Conservation (phyloP, 192 early-diverging fungal species). For the Coemansia sp. region DNA sequence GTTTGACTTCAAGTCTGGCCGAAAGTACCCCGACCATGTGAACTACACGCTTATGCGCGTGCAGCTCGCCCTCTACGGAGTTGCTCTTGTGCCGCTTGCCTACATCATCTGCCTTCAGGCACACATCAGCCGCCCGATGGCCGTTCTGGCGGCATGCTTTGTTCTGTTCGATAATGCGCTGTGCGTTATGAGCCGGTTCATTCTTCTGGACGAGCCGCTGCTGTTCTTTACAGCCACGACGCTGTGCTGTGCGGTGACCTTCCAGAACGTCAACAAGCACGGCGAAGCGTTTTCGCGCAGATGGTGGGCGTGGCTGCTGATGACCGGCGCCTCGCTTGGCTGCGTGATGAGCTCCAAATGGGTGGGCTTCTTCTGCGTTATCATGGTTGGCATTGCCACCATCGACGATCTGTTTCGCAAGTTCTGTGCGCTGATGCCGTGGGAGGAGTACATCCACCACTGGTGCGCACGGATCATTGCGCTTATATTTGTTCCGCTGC, state of each 20-base stretch:
- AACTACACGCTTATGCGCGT: slow-evolving; percentile 68
- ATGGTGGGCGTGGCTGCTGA: slow-evolving; percentile 68
- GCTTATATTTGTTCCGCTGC: slow-evolving; percentile 78
- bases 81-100: slow-evolving; percentile 67
- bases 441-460: slow-evolving; percentile 71
- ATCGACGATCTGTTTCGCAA: slow-evolving; percentile 88
- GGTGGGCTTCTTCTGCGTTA: slow-evolving; percentile 92
- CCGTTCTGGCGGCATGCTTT: slow-evolving; percentile 60
- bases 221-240: slow-evolving; percentile 67
- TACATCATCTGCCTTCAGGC: slow-evolving; percentile 68
- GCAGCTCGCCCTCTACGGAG: slow-evolving; percentile 65
- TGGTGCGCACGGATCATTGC: slow-evolving; percentile 81
- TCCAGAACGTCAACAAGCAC: slow-evolving; percentile 55
- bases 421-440: slow-evolving; percentile 67
- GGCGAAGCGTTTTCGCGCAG: slow-evolving; percentile 61
- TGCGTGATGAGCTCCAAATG: slow-evolving; percentile 80
- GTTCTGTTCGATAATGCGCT: slow-evolving; percentile 70
- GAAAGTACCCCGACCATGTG: slow-evolving; percentile 62
- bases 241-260: slow-evolving; percentile 59
- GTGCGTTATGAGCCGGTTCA: slow-evolving; percentile 67
- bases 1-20: slow-evolving; percentile 68
- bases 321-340: slow-evolving; percentile 70
- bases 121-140: slow-evolving; percentile 56
- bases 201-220: slow-evolving; percentile 72
- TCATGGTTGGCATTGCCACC: slow-evolving; percentile 87